phyloP scores from a whole-genome alignment of 192 early-diverging fungal species.

The Physocladia obscura region DNA sequence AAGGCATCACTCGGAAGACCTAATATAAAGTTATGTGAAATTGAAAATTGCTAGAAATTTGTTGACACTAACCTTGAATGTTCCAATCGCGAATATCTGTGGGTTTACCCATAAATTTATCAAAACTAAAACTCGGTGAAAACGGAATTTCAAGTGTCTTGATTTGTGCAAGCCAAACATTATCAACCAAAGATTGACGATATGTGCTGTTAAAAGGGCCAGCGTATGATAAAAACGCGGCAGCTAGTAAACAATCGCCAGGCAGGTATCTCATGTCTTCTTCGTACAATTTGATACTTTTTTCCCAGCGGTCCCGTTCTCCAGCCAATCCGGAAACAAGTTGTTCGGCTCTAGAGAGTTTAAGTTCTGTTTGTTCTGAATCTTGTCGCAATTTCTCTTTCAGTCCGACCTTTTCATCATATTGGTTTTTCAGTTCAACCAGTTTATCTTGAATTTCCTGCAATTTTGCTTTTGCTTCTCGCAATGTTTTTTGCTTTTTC shows the following conservation, averaged over 20 bases:
- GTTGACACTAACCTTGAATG: constrained; percentile 43
- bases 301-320: constrained; percentile 60
- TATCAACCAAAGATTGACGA: constrained; percentile 46
- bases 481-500: constrained; percentile 57
- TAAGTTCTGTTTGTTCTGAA: constrained; percentile 57
- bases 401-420: constrained; percentile 56
- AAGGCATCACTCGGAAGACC: constrained; percentile 58
- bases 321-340: constrained; percentile 58
- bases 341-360: constrained; percentile 54
- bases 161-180: constrained; percentile 56
- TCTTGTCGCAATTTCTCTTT: constrained; percentile 61
- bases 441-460: constrained; percentile 67
- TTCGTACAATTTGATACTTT: constrained; percentile 57
- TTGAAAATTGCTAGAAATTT: not conserved
- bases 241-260: constrained; percentile 59
- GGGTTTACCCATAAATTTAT: constrained; percentile 57
- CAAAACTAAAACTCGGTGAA: constrained; percentile 52
- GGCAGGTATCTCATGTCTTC: constrained; percentile 50
- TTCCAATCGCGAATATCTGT: constrained; percentile 65
- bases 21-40: not conserved
- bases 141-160: constrained; percentile 59
- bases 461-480: constrained; percentile 56
- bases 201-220: constrained; percentile 63
- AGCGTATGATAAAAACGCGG: constrained; percentile 61
- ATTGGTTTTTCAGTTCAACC: constrained; percentile 57